Evolutionary conservation across 495 filamentous ascomycete species (phyloP), one percentile per base, ranked within the genome.

Genomic region (Glonium stellatum): DNA sequence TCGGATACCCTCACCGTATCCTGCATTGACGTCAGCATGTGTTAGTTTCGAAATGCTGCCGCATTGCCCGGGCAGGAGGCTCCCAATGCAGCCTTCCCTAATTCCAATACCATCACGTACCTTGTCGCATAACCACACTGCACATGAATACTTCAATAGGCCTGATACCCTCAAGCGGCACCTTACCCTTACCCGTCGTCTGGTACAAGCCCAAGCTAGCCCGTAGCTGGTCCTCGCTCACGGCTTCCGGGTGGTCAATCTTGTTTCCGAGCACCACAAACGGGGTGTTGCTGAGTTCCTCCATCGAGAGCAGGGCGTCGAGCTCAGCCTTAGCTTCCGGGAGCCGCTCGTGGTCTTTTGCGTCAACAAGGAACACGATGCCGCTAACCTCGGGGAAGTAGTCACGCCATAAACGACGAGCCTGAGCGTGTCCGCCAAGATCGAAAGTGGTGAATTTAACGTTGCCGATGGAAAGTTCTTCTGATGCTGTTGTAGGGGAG

Each of bases 131-230:
- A 57, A 96, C 90, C 69, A 97, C 90, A 69, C 88, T 92, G 82
- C 92, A 97, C 92, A 97, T 96, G 77, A 97, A 97, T 53, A 97
- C 87, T 82, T 98, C 93, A 71, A 97, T 93, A 12, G 93, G 91
- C 60, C 93, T 80, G 74, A 96, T 95, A 25, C 88, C 89, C 78
- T 98, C 92, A 65, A 96, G 80, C 58, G 89, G 90, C 57, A 96
- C 87, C 82, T 93, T 97, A 75, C 92, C 92, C 83, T 98, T 97
- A 65, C 95, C 93, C 56, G 93, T 97, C 31, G 92, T 97, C 78
- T 97, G 90, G 75, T 90, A 96, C 69, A 97, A 74, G 57, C 93
- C 93, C 53, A 97, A 77, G 71, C 90, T 86, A 71, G 90, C 83
- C 67, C 93, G 82, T 65, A 97, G 82, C 75, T 97, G 90, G 65